Evolutionary conservation across 371 early-diverging fungal species (phyloP).

Genomic region (Dinochytrium kinnereticum): DNA sequence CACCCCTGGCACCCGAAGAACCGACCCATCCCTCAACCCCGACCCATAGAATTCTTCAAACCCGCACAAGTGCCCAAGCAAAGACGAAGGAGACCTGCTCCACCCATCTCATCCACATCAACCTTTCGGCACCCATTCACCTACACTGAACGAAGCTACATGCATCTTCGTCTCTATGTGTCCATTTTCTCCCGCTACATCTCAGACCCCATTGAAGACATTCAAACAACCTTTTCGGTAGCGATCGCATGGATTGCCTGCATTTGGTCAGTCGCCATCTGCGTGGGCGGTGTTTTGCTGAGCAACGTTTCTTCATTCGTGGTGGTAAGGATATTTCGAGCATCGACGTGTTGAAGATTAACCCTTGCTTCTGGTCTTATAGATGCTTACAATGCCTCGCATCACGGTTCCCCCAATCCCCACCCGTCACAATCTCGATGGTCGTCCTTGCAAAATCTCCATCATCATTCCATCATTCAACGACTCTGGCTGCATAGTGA

Average conservation of each 20-base stretch:
- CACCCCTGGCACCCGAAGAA: slow-evolving; percentile 15
- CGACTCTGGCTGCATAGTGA: neutral
- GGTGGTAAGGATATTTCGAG: neutral
- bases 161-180: neutral
- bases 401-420: neutral
- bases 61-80: neutral
- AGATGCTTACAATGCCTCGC: slow-evolving; percentile 14
- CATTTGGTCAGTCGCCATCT: neutral
- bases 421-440: neutral
- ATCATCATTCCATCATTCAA: slow-evolving; percentile 13
- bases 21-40: neutral
- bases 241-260: slow-evolving; percentile 16
- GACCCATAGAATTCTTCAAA: neutral
- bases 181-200: neutral
- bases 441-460: slow-evolving; percentile 1
- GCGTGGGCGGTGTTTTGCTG: slow-evolving; percentile 1
- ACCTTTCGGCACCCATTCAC: slow-evolving; percentile 12
- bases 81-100: neutral
- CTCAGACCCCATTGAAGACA: neutral
- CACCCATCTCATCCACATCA: neutral
- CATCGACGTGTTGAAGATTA: neutral
- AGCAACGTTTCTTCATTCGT: slow-evolving; percentile 8
- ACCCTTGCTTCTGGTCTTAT: neutral
- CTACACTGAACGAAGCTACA: slow-evolving; percentile 7
- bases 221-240: neutral